Percentiles rank a stretch among this genome's conserved stretches.
These are phyloP conservation scores for Sarocladium kiliense DNA, from an alignment of 2,329 filamentous ascomycete species.

Conservation along the genomic window DNA sequence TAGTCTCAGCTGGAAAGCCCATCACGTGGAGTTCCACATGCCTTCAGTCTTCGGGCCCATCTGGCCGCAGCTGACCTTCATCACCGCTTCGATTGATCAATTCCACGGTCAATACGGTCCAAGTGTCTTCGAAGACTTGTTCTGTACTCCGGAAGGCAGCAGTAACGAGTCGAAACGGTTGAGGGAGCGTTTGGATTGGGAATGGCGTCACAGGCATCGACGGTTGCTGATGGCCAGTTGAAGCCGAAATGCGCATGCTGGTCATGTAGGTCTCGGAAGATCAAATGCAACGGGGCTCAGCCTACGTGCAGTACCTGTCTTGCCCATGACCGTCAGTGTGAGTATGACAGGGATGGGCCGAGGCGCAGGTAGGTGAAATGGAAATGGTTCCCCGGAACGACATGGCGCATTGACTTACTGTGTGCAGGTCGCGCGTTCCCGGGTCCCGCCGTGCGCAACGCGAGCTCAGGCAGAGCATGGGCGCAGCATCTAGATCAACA, in stretches of 20 bases:
- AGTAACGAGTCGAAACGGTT: no score
- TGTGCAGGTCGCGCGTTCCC: neutral
- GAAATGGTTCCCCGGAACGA: no score
- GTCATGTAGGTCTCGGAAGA: neutral
- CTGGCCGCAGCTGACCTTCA: no score
- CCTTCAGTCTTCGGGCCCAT: no score
- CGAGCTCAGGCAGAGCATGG: neutral
- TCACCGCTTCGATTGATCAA: no score
- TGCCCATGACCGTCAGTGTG: neutral
- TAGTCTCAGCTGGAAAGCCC: no score
- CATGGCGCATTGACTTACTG: neutral
- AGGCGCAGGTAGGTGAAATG: neutral
- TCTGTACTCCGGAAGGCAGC: no score
- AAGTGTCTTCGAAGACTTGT: no score
- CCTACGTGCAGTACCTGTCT: neutral
- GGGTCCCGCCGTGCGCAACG: constrained; percentile 1
- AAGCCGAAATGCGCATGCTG: neutral
- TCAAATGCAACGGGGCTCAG: neutral
- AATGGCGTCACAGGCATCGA: neutral
- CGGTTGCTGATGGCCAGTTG: neutral
- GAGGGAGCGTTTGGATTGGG: no score
- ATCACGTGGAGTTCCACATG: neutral
- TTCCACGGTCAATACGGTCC: no score
- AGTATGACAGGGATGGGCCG: neutral
- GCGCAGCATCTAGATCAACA: neutral